Evolutionary conservation across 495 filamentous ascomycete genomes (phyloP).

Genomic region (Ascodesmis nigricans): DNA sequence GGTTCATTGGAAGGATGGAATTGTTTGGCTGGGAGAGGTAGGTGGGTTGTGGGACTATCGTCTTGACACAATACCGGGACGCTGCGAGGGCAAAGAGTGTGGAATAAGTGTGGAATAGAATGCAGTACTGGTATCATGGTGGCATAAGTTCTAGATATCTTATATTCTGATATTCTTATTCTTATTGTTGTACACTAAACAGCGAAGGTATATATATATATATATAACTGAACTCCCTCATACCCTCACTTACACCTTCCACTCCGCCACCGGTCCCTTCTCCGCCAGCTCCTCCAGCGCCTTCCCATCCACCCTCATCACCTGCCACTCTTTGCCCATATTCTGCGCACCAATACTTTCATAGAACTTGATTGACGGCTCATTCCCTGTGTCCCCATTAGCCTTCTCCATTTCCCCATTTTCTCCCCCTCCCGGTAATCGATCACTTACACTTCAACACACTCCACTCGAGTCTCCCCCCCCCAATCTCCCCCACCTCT

Average conservation of each 20-base stretch:
- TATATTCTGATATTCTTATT: slow-evolving; percentile 16
- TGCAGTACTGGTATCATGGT: no score
- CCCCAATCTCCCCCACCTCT: slow-evolving; percentile 47
- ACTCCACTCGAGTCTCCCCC: slow-evolving; percentile 72
- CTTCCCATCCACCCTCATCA: slow-evolving; percentile 69
- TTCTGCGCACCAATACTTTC: slow-evolving; percentile 54
- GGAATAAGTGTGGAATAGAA: no score
- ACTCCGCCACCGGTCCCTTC: slow-evolving; percentile 20
- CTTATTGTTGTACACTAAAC: slow-evolving; percentile 15
- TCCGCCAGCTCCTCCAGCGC: slow-evolving; percentile 39
- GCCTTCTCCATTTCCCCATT: no score
- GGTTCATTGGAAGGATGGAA: no score
- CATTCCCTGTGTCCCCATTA: slow-evolving; percentile 44
- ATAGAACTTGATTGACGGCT: slow-evolving; percentile 76
- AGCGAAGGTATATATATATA: slow-evolving; percentile 6
- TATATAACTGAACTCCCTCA: no score
- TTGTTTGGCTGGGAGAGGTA: no score
- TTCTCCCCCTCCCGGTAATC: no score
- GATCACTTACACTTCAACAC: slow-evolving; percentile 42
- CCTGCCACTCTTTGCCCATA: slow-evolving; percentile 64
- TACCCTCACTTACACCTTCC: neutral
- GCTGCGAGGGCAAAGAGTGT: no score
- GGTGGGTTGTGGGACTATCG: no score
- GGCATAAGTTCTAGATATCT: no score
- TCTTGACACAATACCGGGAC: no score